Evolutionary conservation across 192 early-diverging fungal genomes (phyloP).

Genomic region (Backusella tuberculispora): DNA sequence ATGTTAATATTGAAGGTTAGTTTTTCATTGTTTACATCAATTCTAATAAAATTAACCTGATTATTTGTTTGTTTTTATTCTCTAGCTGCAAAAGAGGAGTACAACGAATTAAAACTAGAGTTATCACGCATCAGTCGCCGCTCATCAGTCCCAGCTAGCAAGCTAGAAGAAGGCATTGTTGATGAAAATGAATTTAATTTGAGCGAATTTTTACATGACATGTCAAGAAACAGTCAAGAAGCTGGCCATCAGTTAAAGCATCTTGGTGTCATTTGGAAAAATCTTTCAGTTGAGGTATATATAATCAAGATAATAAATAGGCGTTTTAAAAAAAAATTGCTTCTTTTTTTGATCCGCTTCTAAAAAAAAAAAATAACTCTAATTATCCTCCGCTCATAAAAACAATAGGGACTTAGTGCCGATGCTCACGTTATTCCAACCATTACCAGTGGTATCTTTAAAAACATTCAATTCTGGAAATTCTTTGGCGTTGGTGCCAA

Average conservation of each 20-base stretch:
- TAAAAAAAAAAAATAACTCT: slow-evolving; percentile 1
- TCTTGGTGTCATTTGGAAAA: slow-evolving; percentile 39
- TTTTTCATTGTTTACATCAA: neutral
- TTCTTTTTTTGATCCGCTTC: slow-evolving; percentile 11
- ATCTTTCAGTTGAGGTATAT: slow-evolving; percentile 34
- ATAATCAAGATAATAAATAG: neutral
- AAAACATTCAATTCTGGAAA: neutral
- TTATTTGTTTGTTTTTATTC: slow-evolving; percentile 2
- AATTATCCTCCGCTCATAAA: neutral
- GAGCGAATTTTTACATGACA: slow-evolving; percentile 28
- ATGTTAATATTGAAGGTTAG: slow-evolving; percentile 16
- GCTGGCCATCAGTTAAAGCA: slow-evolving; percentile 27
- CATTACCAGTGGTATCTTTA: slow-evolving; percentile 16
- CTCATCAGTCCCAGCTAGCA: slow-evolving; percentile 19
- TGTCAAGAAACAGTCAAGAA: slow-evolving; percentile 2
- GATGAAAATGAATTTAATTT: slow-evolving; percentile 37
- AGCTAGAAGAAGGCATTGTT: slow-evolving; percentile 35
- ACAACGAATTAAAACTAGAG: slow-evolving; percentile 29
- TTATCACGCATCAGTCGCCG: slow-evolving; percentile 33
- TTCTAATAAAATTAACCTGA: neutral
- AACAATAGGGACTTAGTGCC: slow-evolving; percentile 32
- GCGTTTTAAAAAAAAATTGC: neutral
- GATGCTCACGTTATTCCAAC: slow-evolving; percentile 41
- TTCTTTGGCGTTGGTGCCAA: neutral
- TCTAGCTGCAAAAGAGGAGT: slow-evolving; percentile 35